Base-by-base conservation (phyloP, 306 rosid genomes). In the Calophaca sinica region DNA sequence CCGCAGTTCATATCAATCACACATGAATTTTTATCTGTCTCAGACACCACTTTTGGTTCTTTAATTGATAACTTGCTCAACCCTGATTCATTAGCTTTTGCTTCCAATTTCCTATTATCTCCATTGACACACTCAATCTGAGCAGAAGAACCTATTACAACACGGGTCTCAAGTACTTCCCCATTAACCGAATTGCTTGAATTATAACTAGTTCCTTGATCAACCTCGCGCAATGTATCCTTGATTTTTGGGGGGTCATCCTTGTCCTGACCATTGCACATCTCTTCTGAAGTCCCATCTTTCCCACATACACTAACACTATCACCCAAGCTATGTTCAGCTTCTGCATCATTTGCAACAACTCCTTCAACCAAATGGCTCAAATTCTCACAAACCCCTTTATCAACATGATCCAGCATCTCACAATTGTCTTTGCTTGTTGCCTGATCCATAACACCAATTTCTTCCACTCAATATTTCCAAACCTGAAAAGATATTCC, bases 1-100 rank as follows among this genome's bases (percentile, higher is more conserved):
- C 81, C 78, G n/a, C 80, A 79, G 67, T 78, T 84, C 8, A 90
- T 62, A 79, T 89, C 89, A 80, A 87, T 86, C 82, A 83, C 88
- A 33, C 84, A 62, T 5, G 90, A 86, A 77, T 41, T 72, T 46
- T 66, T 86, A 82, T 82, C 91, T 35, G 66, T 74, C 59, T 81
- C 87, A 78, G 84, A 63, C 65, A 79, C 80, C 70, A 70, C 88
- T 58, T 66, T 87, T 3, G 76, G 68, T 20, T 78, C 86, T 48
- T 87, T 82, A 49, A 20, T 32, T 0, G 66, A 42, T 57, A 74
- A 63, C 79, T 80, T 81, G 68, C 68, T 70, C 65, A 84, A 75
- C 46, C 77, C 83, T 69, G 80, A 70, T 29, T 81, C 89, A 33
- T 49, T 76, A 62, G 29, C 78, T 70, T 80, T 86, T 31, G 49